phyloP scores from a whole-genome alignment of 805 yeast genomes.

The Yamadazyma insecticola region DNA sequence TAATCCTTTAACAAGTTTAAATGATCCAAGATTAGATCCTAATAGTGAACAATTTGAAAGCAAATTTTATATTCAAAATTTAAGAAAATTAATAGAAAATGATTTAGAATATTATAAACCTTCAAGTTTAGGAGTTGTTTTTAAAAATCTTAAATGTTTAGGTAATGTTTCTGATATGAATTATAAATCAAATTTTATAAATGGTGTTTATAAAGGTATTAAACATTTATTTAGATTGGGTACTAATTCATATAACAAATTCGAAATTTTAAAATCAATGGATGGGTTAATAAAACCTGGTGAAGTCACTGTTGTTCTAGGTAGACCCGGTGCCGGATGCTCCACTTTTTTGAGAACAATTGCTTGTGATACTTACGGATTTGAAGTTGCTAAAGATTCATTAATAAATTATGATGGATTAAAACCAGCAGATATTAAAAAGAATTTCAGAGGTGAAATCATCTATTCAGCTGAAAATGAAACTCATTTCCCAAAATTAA shows the following conservation, averaged over 20 bases:
- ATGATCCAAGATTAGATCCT: constrained; percentile 49
- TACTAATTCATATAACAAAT: constrained; percentile 6
- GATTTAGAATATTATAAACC: constrained; percentile 62
- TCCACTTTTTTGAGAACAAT: constrained; percentile 35
- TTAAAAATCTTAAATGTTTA: constrained; percentile 48
- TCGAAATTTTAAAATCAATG: constrained; percentile 22
- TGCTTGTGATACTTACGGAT: constrained; percentile 32
- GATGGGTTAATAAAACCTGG: constrained; percentile 27
- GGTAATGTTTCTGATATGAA: constrained; percentile 64
- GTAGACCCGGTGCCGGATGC: constrained; percentile 39
- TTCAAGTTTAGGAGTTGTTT: constrained; percentile 49
- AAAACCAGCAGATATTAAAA: constrained; percentile 20
- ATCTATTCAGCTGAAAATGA: constrained; percentile 49
- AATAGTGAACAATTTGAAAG: constrained; percentile 47
- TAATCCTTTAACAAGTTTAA: too few species aligned
- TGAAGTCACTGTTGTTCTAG: constrained; percentile 34
- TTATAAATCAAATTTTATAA: constrained; percentile 53
- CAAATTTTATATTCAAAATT: constrained; percentile 58
- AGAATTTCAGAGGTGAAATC: constrained; percentile 31
- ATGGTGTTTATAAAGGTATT: constrained; percentile 24
- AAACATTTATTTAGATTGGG: too few species aligned
- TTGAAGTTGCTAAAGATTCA: constrained; percentile 26
- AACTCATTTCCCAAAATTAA: constrained; percentile 50
- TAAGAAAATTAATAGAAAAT: constrained; percentile 42
- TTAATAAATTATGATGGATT: constrained; percentile 31